Evolutionary conservation across 306 rosid genomes (phyloP), one percentile per base, ranked within the genome.

Genomic region (Styphnolobium japonicum): DNA sequence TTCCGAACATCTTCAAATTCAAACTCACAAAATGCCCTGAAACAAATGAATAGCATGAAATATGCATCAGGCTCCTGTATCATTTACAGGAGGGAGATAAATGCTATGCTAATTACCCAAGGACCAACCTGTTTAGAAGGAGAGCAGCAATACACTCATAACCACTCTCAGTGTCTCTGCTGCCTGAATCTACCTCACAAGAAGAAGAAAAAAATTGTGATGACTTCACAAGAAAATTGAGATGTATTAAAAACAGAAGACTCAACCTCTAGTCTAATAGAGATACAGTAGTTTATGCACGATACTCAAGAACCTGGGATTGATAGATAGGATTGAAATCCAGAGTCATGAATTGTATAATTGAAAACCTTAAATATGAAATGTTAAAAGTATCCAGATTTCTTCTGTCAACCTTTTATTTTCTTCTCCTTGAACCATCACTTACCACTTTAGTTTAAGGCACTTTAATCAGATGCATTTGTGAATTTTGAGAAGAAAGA

Each of bases 1-100:
- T 89, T 94, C 76, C 86, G 88, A 21, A 92, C 98, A 46, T 92
- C 95, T 71, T 92, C 94, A 88, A 91, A 94, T 83, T 92, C 97
- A 75, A 78, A 84, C 82, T 89, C 86, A 79, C 78, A 61, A 72
- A 91, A 89, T 63, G 97, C 93, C 91, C 98, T 91, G 90, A 78
- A 64, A 70, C 57, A 49, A 55, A 49, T 49, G 27, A 23, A 67
- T 53, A 60, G 34, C 21, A 65, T 19, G 48, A 34, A 10, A 65
- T 42, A 65, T 79, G 60, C 67, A 79, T 75, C 66, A 46, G 56
- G 40, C 42, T 74, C 67, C 37, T 65, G 77, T 71, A 81, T 37
- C 19, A 6, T 79, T 34, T 53, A 40, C 22, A 77, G 79, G 68
- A 80, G 77, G 23, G 45, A 43, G 67, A 19, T 33, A 49, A 75